Percentiles rank a stretch among this genome's conserved stretches.
Evolutionary conservation across 768 basidiomycete genomes (phyloP).

Genomic region (Mycena latifolia): DNA sequence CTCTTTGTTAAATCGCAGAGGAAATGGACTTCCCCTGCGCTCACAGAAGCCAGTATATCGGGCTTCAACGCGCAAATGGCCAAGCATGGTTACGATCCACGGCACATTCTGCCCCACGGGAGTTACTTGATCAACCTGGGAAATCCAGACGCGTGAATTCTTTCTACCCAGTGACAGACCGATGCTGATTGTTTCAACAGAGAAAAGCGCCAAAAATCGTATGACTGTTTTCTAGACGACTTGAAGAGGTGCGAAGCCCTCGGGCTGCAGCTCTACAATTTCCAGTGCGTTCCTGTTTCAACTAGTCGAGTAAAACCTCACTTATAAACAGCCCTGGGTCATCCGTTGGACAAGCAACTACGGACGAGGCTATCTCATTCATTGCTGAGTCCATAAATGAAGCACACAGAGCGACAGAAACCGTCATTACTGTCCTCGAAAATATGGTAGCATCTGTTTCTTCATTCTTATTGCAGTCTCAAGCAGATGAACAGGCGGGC

Average conservation of each 20-base stretch:
- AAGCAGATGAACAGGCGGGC: constrained; percentile 66
- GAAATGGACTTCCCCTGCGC: constrained; percentile 78
- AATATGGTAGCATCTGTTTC: constrained; percentile 71
- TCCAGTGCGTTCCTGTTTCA: constrained; percentile 72
- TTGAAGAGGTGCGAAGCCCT: constrained; percentile 82
- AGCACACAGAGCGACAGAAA: constrained; percentile 71
- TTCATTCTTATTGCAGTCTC: not conserved
- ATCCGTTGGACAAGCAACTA: constrained; percentile 76
- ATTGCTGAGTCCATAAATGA: constrained; percentile 83
- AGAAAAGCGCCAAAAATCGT: constrained; percentile 77
- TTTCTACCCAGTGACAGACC: constrained; percentile 14
- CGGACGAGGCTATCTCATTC: constrained; percentile 68
- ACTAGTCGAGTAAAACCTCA: not conserved
- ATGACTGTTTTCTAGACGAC: constrained; percentile 87
- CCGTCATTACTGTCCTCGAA: constrained; percentile 78
- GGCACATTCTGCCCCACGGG: constrained; percentile 84
- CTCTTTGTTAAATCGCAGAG: constrained; percentile 89
- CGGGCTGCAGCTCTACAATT: constrained; percentile 82
- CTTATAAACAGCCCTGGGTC: constrained; percentile 76
- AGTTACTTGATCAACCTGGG: constrained; percentile 90
- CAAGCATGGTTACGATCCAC: constrained; percentile 69
- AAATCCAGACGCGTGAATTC: constrained; percentile 75
- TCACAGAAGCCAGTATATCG: constrained; percentile 63
- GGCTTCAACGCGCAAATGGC: constrained; percentile 73
- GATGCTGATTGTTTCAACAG: constrained; percentile 45